Base-by-base conservation (phyloP, 2,329 filamentous ascomycete species). In the Fusarium camptoceras region DNA sequence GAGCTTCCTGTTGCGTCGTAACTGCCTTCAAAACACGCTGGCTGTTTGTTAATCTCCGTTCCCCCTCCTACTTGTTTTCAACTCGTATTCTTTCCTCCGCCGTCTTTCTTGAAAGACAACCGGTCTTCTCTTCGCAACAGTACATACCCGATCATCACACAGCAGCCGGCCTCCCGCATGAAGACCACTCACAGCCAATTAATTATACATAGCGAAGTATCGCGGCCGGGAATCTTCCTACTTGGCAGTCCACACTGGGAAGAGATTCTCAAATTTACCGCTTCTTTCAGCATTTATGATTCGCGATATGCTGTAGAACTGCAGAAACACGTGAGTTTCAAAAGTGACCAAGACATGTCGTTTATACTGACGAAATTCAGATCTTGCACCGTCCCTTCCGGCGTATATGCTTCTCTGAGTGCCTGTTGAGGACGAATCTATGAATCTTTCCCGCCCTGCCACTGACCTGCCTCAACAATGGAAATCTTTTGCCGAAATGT, bases 401-500 rank as follows among this genome's bases (percentile, higher is more conserved):
- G n/a, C 1, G 12, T 15, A 15, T 1, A 16, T 25, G 7, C 5
- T 27, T 10, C 18, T 9, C 7, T 50, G 11, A 8, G 12, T 16
- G 12, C 18, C 12, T 6, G 5, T 3, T 18, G n/a, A 18, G 8
- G 2, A n/a, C n/a, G 11, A 18, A 9, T 14, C 9, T n/a, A 18
- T 22, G 14, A 6, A 27, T 18, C 15, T 15, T 11, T 41, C 11
- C 15, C 7, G 16, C n/a, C 6, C 8, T 8, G 22, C 10, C 49
- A 8, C 24, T 15, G 16, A 3, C 12, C 39, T 6, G 16, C 12
- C 8, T 16, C 12, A 11, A 59, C 24, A 6, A 87, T 88, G 82
- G 84, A 87, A 64, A 80, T 84, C 14, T 82, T 82, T 37, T 71
- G 87, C 31, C 66, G 55, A 16, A 81, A 82, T 14, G 77, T 88